Base-by-base conservation (phyloP, 2,329 filamentous ascomycete species). In the Botrytis squamosa region DNA sequence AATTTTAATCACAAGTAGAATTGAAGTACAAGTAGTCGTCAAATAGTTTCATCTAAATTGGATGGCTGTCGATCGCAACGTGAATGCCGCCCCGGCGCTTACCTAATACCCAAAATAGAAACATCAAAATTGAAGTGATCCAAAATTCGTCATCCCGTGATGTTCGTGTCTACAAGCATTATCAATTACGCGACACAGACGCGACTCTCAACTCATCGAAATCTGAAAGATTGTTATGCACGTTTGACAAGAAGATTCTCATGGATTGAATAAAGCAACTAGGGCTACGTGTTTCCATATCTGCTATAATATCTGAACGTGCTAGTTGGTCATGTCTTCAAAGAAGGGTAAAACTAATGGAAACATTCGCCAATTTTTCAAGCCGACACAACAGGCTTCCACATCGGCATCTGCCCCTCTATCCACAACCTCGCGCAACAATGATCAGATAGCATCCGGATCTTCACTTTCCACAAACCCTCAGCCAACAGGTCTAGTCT, bases 101-200 rank as follows among this genome's bases (percentile, higher is more conserved):
- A 62, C 55, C 55, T 70, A 70, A 70, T 46, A 46, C 40, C 38
- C 7, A 70, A 70, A 60, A 70, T 62, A 60, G 49, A 57, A 46
- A 46, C 38, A 33, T 7, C 52, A 57, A 57, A 36, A 29, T 36
- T 20, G 33, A 60, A 44, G 16, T 44, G 62, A 44, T 42, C 16
- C 14, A 40, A 42, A 55, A 40, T 22, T 40, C 36, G 65, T 29
- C 25, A 68, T 68, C 66, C 66, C 66, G 66, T 68, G 66, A 68
- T 68, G n/a, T 57, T 57, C 66, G 66, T 57, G 66, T 68, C 66
- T 68, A 38, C 66, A 57, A 68, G 66, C 66, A 68, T 68, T 42
- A 40, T 55, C 46, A 9, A 22, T 57, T 33, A 68, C 66, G 66
- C 66, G 66, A 57, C 66, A n/a, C 16, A 33, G 38, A 68, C 66